Evolutionary conservation across 352 stramenopile genomes (phyloP), one percentile per base, ranked within the genome.

Genomic region (Phytopythium cucurbitacearum): DNA sequence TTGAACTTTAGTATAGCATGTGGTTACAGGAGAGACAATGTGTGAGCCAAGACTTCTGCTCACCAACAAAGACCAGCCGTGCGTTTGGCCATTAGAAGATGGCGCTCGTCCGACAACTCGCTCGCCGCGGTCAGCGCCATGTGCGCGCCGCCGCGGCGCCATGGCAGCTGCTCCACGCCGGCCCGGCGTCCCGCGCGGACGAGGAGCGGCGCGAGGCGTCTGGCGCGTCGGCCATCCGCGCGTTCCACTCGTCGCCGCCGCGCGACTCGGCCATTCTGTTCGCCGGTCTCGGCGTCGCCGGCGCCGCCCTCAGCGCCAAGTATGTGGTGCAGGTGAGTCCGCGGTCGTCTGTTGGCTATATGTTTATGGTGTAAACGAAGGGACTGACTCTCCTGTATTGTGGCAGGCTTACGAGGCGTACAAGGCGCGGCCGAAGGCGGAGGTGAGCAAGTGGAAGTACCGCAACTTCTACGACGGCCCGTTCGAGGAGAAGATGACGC

Each of bases 401-500:
- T 28, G 40, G 33, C 46, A 85, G 73, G 74, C 85, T 48, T 94
- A 71, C 60, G 70, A 87, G 32, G 68, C 69, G 44, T 94, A 91
- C 76, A 83, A 90, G 62, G 73, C 72, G 28, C 64, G 65, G 4
- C 86, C 76, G 16, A 94, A 88, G 74, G 76, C 65, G 51, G 79
- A 85, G 46, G 76, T 62, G 53, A 89, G 71, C 58, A 68, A 64
- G 49, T 87, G 71, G 79, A 89, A 76, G 67, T 89, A 87, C 64
- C 81, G 81, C 59, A 94, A 94, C 65, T 96, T 96, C 57, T 98
- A 98, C 73, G 89, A 98, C 65, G 94, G 94, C 0, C 96, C 96
- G 33, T 99, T 99, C 69, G 97, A 99, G 65, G 94, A 99, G 11
- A 97, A 97, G 64, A 99, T 99, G 97, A 99, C 97, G 42, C 80